Base-by-base conservation (phyloP, 1,284 basidiomycete genomes). In the Bondarzewia mesenterica region DNA sequence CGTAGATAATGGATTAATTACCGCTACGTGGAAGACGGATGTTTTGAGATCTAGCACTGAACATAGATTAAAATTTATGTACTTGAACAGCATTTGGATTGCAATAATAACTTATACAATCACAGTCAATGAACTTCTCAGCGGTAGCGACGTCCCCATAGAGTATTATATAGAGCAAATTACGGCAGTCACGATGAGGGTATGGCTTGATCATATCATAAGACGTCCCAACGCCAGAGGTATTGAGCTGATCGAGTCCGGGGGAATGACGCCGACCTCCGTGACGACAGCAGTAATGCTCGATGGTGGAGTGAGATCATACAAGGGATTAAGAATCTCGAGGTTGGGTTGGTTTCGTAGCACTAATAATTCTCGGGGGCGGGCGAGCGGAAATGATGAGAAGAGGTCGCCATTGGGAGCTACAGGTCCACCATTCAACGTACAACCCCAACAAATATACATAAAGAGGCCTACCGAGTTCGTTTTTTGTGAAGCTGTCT, bases 401-500 rank as follows among this genome's bases (percentile, higher is more conserved):
- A 72, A 69, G 15, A 60, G 52, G 43, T 67, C 66, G 26, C 65
- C 63, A 14, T 60, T 44, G 3, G 70, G 68, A 15, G 68, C 70
- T 70, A 40, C 7, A 39, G n/a, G 39, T 56, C 37, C 48, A 39
- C 16, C 29, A 12, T 23, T 23, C 8, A 23, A 8, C 8, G 21
- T 10, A 18, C 21, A 22, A 8, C 20, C 20, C 1, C 41, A 18
- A 42, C 10, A 25, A 42, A 14, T 44, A 48, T 46, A 26, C n/a
- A n/a, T n/a, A n/a, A 21, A n/a, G 42, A 46, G 51, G 47, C 5
- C 5, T 58, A 85, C 93, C 92, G 29, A 96, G 72, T 67, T 99
- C 96, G 63, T 99, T 99, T 64, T 90, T 92, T 25, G 91, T 93
- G 55, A 99, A 93, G 26, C 89, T 89, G 66, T 99, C 96, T 44